A percentile compares a stretch with the other conserved stretches of the same genome.
phyloP scores from a whole-genome alignment of 768 basidiomycete genomes.

The Cyclocybe cylindracea region DNA sequence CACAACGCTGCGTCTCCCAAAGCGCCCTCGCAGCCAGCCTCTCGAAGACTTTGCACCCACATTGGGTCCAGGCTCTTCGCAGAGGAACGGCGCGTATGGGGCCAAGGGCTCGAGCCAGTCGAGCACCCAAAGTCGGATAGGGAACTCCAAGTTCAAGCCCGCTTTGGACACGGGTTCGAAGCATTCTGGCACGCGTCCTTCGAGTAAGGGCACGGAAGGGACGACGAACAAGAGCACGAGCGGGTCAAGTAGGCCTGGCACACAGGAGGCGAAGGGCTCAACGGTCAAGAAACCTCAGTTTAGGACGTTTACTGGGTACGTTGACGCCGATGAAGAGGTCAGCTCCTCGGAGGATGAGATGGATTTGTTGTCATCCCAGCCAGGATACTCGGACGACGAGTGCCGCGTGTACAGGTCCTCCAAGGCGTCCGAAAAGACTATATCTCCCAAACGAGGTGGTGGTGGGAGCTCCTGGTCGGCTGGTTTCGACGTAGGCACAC shows the following conservation, averaged over 20 bases:
- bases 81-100: not conserved
- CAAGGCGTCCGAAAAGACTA: not conserved
- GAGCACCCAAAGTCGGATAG: not conserved
- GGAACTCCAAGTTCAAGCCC: conserved; percentile 4
- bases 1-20: not conserved
- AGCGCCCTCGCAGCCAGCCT: not conserved
- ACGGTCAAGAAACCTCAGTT: not conserved
- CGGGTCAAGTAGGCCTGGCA: not conserved
- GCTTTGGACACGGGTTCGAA: not conserved
- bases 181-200: too few species aligned
- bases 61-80: not conserved
- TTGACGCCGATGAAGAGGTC: not conserved
- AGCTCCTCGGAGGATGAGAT: conserved; percentile 17
- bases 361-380: conserved; percentile 22
- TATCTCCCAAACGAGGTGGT: not conserved
- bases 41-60: conserved; percentile 9
- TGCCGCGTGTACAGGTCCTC: conserved; percentile 1
- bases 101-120: not conserved
- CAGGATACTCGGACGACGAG: conserved; percentile 3
- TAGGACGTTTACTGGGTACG: not conserved
- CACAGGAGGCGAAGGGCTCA: not conserved
- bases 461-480: too few species aligned
- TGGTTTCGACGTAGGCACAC: too few species aligned
- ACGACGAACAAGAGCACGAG: not conserved
- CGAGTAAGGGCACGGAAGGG: too few species aligned